Evolutionary conservation across 345 rosid genomes (phyloP).

Genomic region (Pugionium dolabratum): DNA sequence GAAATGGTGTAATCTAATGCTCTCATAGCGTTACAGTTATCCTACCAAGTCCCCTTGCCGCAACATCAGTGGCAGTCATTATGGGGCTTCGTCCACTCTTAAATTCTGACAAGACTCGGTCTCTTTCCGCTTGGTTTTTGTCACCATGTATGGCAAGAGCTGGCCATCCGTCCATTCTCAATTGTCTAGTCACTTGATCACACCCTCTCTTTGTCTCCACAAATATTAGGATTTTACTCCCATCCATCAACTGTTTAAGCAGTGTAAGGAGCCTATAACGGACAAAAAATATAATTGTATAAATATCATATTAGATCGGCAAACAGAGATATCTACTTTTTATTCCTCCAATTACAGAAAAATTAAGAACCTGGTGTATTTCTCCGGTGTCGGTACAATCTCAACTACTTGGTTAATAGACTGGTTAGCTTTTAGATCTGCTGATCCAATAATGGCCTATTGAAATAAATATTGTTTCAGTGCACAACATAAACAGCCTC

Average conservation of each 20-base stretch:
- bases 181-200: constrained; percentile 90
- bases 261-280: constrained; percentile 66
- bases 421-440: constrained; percentile 86
- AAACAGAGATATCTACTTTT: not conserved
- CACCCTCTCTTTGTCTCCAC: constrained; percentile 94
- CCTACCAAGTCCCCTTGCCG: constrained; percentile 99
- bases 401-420: constrained; percentile 88
- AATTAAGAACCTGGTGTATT: constrained; percentile 76
- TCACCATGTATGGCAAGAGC: constrained; percentile 98
- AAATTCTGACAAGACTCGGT: constrained; percentile 93
- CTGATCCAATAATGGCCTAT: constrained; percentile 85
- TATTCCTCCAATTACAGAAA: constrained; percentile 5
- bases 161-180: constrained; percentile 99
- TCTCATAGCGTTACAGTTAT: constrained; percentile 64
- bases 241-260: constrained; percentile 81
- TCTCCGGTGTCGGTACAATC: constrained; percentile 75
- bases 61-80: constrained; percentile 99
- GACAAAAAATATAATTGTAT: not conserved
- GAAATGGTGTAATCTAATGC: constrained; percentile 50
- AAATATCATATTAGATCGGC: not conserved
- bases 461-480: constrained; percentile 9
- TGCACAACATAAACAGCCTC: constrained; percentile 9
- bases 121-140: constrained; percentile 93
- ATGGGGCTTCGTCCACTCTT: constrained; percentile 89
- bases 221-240: constrained; percentile 80